Evolutionary conservation across 2,329 filamentous ascomycete species (phyloP), one percentile per base, ranked within the genome.

Genomic region (Aspergillus tamarii): DNA sequence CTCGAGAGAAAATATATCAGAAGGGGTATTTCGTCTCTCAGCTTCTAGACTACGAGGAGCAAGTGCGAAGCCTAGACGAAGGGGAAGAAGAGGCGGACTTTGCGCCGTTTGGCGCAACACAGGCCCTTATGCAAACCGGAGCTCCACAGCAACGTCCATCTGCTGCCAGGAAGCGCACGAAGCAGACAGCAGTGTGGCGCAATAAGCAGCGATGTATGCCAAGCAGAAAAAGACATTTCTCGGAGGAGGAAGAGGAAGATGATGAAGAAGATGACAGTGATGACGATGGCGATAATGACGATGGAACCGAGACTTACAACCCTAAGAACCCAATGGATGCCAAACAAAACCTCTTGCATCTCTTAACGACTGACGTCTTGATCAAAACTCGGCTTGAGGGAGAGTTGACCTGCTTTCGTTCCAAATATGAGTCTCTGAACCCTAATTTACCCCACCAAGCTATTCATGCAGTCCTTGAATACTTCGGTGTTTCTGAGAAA

Each of bases 1-100:
- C 41, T 7, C 59, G 34, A 21, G 64, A 66, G 16, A 10, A 30
- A 3, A 60, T 66, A 16, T 43, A 66, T 19, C 62, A 52, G 1
- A 34, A 26, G 9, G 62, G 55, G 9, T 66, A 66, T 39, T 66
- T 66, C 30, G 59, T 66, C 3, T 66, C 64, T 5, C 64, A 66
- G 30, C 64, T 66, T 11, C 16, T 64, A 1, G 59, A 64, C 26
- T 4, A 19, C 43, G 62, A 60, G 11, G 9, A 9, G 8, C 59
- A 66, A 26, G 28, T 9, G 2, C 36, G 62, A 19, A 39, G 45
- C 14, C 46, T 55, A 8, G 59, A 52, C 5, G 52, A 66, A 46
- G 64, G 61, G 4, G 64, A 66, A 28, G 61, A 61, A 23, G 64
- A 66, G 28, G 64, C 64, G 0, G 55, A 61, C 19, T 21, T 23